Evolutionary conservation across 306 rosid species (phyloP).

Genomic region (Aeschynomene evenia): DNA sequence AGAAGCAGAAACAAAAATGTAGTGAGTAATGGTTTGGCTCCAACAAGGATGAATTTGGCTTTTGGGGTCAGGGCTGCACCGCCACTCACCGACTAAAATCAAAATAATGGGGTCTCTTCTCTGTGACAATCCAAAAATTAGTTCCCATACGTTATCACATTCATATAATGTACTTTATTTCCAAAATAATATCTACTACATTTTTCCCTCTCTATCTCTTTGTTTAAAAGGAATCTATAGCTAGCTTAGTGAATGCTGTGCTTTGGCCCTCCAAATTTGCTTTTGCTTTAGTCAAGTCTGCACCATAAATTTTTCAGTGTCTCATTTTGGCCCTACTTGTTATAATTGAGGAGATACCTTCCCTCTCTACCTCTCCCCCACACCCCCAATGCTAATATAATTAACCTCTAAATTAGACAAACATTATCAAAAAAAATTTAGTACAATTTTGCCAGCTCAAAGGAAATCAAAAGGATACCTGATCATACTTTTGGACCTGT

Average conservation of each 20-base stretch:
- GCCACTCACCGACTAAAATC: conserved; percentile 38
- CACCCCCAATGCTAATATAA: conserved; percentile 28
- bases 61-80: conserved; percentile 32
- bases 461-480: conserved; percentile 25
- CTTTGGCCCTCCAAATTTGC: conserved; percentile 46
- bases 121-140: conserved; percentile 11
- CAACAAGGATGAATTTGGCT: conserved; percentile 26
- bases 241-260: conserved; percentile 36
- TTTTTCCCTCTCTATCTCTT: conserved; percentile 14
- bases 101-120: not conserved
- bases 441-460: conserved; percentile 47
- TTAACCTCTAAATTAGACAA: conserved; percentile 28
- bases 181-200: conserved; percentile 28
- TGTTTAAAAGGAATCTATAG: conserved; percentile 38
- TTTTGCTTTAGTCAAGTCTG: conserved; percentile 47
- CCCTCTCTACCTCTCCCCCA: conserved; percentile 16
- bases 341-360: conserved; percentile 34
- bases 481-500: conserved; percentile 25
- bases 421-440: conserved; percentile 32
- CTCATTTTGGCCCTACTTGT: conserved; percentile 44
- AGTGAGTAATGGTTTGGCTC: conserved; percentile 13
- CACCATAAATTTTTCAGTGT: conserved; percentile 48
- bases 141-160: conserved; percentile 32
- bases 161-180: conserved; percentile 34
- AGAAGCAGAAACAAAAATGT: conserved; percentile 5